Evolutionary conservation across 1,139 yeast species (phyloP).

Genomic region (Blastobotrys persicus): DNA sequence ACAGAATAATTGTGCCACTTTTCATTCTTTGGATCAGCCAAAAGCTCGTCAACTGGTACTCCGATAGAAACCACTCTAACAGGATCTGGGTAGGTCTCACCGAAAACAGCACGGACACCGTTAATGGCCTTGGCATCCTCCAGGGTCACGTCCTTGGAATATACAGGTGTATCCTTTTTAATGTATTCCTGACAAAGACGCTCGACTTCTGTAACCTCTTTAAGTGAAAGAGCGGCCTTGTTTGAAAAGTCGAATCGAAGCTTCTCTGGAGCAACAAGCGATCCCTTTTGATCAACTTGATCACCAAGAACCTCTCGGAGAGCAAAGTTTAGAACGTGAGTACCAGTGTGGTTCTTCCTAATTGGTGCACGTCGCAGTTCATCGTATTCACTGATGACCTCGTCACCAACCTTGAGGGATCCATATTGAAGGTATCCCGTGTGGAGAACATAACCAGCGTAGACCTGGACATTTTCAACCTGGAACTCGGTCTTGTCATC

Average conservation of each 20-base stretch:
- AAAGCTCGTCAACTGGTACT: slow-evolving; percentile 75
- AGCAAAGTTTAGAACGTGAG: slow-evolving; percentile 89
- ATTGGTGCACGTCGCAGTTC: slow-evolving; percentile 96
- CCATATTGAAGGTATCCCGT: slow-evolving; percentile 88
- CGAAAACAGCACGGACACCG: slow-evolving; percentile 96
- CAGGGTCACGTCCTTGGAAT: slow-evolving; percentile 77
- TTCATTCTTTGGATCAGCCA: slow-evolving; percentile 63
- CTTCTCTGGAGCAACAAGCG: slow-evolving; percentile 92
- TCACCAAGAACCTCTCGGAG: slow-evolving; percentile 84
- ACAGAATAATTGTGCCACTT: slow-evolving; percentile 78
- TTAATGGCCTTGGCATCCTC: slow-evolving; percentile 66
- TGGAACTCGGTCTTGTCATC: slow-evolving; percentile 86
- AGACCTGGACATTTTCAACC: slow-evolving; percentile 86
- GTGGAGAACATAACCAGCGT: slow-evolving; percentile 93
- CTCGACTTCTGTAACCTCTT: slow-evolving; percentile 76
- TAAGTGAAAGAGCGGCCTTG: slow-evolving; percentile 68
- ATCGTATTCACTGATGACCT: slow-evolving; percentile 82
- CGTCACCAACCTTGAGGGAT: slow-evolving; percentile 58
- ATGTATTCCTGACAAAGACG: slow-evolving; percentile 68
- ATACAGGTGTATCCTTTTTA: slow-evolving; percentile 67
- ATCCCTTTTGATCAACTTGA: slow-evolving; percentile 92
- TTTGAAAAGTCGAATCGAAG: slow-evolving; percentile 94
- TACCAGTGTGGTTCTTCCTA: slow-evolving; percentile 97
- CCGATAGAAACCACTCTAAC: slow-evolving; percentile 98
- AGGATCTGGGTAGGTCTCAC: slow-evolving; percentile 98